phyloP scores from a whole-genome alignment of 257 asterid species.

The Solanum phureja region DNA sequence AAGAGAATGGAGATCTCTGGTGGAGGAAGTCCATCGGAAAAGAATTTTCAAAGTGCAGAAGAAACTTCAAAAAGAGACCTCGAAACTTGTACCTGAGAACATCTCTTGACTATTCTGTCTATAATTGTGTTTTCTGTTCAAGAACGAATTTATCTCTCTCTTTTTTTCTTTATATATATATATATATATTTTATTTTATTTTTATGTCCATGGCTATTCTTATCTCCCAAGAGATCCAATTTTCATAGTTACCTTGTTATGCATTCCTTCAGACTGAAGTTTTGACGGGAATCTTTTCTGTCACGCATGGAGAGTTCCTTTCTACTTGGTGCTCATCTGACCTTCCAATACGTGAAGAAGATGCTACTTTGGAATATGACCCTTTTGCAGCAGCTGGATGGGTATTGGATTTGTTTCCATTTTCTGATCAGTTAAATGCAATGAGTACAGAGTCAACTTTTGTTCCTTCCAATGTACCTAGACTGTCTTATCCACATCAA shows the following conservation, averaged over 20 bases:
- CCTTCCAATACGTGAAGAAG: conserved; percentile 73
- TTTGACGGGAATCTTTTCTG: conserved; percentile 63
- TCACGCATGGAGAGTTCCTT: conserved; percentile 69
- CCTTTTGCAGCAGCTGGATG: conserved; percentile 37
- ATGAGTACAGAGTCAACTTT: conserved; percentile 13
- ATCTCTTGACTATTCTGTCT: neutral
- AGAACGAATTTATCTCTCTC: neutral
- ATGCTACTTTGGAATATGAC: conserved; percentile 64
- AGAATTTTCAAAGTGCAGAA: neutral
- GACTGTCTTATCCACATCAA: conserved; percentile 74
- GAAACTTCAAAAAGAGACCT: neutral
- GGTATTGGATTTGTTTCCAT: conserved; percentile 19
- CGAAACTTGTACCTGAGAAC: neutral
- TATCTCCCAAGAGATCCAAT: neutral
- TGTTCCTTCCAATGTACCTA: conserved; percentile 44
- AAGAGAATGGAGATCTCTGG: neutral
- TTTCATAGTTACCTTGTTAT: conserved; percentile 2
- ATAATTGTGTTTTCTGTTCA: neutral
- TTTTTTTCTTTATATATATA: too few relatives aligned
- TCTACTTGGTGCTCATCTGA: conserved; percentile 95
- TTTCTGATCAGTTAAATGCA: conserved; percentile 5
- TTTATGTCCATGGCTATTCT: neutral
- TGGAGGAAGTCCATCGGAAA: neutral
- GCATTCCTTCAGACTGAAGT: conserved; percentile 68
- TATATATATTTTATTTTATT: too few relatives aligned